phyloP scores from a whole-genome alignment of 768 basidiomycete genomes.

The Lyophyllum shimeji region DNA sequence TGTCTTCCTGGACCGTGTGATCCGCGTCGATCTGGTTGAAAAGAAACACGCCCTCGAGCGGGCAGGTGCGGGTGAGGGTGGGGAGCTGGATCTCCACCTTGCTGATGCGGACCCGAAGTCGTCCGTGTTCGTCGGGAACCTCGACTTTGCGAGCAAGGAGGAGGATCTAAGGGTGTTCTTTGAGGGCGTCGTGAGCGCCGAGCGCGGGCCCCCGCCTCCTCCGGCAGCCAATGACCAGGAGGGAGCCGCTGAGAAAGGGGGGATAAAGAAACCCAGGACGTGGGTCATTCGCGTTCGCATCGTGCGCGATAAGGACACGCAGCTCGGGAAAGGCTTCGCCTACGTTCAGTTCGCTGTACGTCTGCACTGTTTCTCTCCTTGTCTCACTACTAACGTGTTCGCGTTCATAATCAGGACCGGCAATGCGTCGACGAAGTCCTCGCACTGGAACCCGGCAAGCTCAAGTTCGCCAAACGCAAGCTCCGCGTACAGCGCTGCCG shows the following conservation, averaged over 20 bases:
- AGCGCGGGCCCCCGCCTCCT: constrained; percentile 58
- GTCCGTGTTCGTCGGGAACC: constrained; percentile 87
- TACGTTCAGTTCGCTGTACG: constrained; percentile 87
- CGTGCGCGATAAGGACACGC: constrained; percentile 86
- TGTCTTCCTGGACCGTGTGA: constrained; percentile 70
- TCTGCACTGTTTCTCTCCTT: constrained; percentile 10
- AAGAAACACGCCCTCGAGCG: constrained; percentile 16
- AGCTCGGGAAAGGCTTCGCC: constrained; percentile 93
- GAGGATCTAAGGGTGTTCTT: constrained; percentile 88
- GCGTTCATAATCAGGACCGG: constrained; percentile 63
- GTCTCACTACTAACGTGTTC: neutral
- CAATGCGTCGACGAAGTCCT: constrained; percentile 92
- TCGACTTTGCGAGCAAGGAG: constrained; percentile 91
- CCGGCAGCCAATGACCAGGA: constrained; percentile 23
- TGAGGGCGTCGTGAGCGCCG: constrained; percentile 69
- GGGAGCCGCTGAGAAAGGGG: constrained; percentile 24
- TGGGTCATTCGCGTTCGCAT: constrained; percentile 90
- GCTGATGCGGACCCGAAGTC: constrained; percentile 68
- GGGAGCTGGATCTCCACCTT: constrained; percentile 21
- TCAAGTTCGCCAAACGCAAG: constrained; percentile 92
- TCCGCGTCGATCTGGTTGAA: constrained; percentile 75
- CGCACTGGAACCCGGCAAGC: constrained; percentile 69
- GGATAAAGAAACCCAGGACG: constrained; percentile 35
- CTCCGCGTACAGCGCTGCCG: constrained; percentile 92
- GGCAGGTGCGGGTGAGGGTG: constrained; percentile 15